Base-by-base conservation (phyloP, 2,329 filamentous ascomycete genomes). In the Amylocarpus encephaloides region DNA sequence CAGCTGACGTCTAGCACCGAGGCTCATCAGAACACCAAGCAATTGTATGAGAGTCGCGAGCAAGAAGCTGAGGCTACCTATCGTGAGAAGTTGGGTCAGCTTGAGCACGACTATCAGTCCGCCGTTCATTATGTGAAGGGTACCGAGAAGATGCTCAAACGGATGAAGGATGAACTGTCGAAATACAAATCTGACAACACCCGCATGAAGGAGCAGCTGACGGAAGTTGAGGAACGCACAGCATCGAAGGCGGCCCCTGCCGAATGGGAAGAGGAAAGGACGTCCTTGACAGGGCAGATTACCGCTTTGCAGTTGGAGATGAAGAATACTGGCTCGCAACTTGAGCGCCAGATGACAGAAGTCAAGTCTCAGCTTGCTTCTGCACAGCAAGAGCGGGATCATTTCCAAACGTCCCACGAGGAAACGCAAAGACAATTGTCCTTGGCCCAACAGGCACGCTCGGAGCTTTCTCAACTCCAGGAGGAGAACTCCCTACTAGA, bases 101-200 rank as follows among this genome's bases (percentile, higher is more conserved):
- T 98, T 30, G 91, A 97, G 70, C 95, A 91, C 66, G 93, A 98
- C 67, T 96, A 98, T 67, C 90, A 96, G 68, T 95, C 93, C 38
- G 92, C 93, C 13, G 91, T 97, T 44, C 93, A 96, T 69, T 98
- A 98, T 64, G 88, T 98, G 59, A 94, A 95, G 70, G 93, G 93
- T 51, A 97, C 93, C 1, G 93, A 98, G 70, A 97, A 96, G 78
- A 96, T 98, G 90, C 80, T 98, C 43, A 91, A 93, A 70, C 92
- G 94, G 68, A 92, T 98, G 77, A 97, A 97, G 73, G 90, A 96
- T 63, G 93, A 98, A 70, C 76, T 98, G n/a, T 78, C 86, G 48
- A 88, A 90, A 51, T 93, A 94, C 71, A 97, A 97, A 76, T 72
- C 82, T 11, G 86, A 93, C 54, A 96, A 96, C 63, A 73, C 77